phyloP scores from a whole-genome alignment of 805 yeast species.

The Scheffersomyces coipomensis region DNA sequence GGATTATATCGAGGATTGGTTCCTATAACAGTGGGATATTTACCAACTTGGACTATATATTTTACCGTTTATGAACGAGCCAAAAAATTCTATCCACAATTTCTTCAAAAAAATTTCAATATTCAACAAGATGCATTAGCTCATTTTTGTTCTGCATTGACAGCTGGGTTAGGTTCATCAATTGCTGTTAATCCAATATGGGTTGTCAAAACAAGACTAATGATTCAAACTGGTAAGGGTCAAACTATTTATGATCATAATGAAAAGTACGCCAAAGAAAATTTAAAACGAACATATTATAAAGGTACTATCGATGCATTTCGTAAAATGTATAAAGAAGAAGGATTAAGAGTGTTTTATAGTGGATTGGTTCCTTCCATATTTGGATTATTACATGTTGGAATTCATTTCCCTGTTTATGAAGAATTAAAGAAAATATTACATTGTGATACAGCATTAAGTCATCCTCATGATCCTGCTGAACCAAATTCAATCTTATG shows the following conservation, averaged over 20 bases:
- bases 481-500: conserved; percentile 16
- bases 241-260: conserved; percentile 27
- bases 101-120: conserved; percentile 27
- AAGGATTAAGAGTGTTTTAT: conserved; percentile 80
- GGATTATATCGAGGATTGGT: conserved; percentile 89
- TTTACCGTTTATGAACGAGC: conserved; percentile 86
- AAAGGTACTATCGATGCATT: conserved; percentile 84
- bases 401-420: conserved; percentile 93
- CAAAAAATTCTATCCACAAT: conserved; percentile 51
- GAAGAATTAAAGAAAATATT: conserved; percentile 71
- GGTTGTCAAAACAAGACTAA: conserved; percentile 94
- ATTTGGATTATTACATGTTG: conserved; percentile 89
- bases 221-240: conserved; percentile 70
- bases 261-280: conserved; percentile 7
- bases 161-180: conserved; percentile 88
- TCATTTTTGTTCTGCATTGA: conserved; percentile 64
- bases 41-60: conserved; percentile 97
- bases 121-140: conserved; percentile 23
- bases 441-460: conserved; percentile 11
- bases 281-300: conserved; percentile 48
- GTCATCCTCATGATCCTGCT: background rate
- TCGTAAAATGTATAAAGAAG: conserved; percentile 68
- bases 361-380: conserved; percentile 89
- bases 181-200: conserved; percentile 90
- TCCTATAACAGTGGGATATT: conserved; percentile 91